These are phyloP conservation scores for Penicillium cataractarum DNA, from an alignment of 495 filamentous ascomycete genomes.

Conservation along the genomic window DNA sequence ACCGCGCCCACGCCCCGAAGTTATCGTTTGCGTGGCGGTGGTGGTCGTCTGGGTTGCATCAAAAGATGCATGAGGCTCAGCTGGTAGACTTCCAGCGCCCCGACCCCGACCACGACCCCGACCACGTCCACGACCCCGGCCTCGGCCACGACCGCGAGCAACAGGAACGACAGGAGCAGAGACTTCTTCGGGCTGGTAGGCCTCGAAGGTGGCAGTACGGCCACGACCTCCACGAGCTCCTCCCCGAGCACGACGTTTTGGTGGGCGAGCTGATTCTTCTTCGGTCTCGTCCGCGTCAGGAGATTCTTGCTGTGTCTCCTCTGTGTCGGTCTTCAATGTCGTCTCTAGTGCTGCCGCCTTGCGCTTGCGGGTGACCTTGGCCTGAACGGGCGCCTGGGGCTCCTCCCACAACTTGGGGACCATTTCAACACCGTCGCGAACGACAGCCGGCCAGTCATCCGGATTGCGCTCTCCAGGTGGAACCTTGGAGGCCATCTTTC, in stretches of 20 bases:
- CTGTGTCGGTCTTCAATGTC: constrained; percentile 31
- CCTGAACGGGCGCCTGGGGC: constrained; percentile 54
- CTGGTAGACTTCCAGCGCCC: background rate
- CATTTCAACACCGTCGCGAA: constrained; percentile 39
- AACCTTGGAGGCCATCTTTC: constrained; percentile 44
- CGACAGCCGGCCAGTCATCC: constrained; percentile 42
- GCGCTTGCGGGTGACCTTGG: constrained; percentile 52
- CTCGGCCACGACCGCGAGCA: constrained; percentile 59
- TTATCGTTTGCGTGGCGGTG: constrained; percentile 8
- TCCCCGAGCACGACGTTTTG: constrained; percentile 43
- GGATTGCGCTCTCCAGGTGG: constrained; percentile 41
- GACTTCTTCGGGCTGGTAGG: constrained; percentile 22
- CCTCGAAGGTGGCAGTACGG: constrained; percentile 31
- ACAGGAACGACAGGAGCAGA: constrained; percentile 25
- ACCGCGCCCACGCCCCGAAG: constrained; percentile 30
- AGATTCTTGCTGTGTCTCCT: constrained; percentile 32
- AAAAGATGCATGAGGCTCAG: constrained; percentile 23
- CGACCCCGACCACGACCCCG: constrained; percentile 21
- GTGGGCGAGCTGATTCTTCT: constrained; percentile 29
- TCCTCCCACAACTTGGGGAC: constrained; percentile 51
- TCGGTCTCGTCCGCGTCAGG: constrained; percentile 37
- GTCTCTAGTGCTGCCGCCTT: constrained; percentile 47
- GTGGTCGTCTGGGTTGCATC: constrained; percentile 22
- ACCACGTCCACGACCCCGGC: constrained; percentile 51
- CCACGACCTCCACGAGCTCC: constrained; percentile 28